phyloP scores from a whole-genome alignment of 2,329 filamentous ascomycete genomes.

The Aurifilum marmelostoma region DNA sequence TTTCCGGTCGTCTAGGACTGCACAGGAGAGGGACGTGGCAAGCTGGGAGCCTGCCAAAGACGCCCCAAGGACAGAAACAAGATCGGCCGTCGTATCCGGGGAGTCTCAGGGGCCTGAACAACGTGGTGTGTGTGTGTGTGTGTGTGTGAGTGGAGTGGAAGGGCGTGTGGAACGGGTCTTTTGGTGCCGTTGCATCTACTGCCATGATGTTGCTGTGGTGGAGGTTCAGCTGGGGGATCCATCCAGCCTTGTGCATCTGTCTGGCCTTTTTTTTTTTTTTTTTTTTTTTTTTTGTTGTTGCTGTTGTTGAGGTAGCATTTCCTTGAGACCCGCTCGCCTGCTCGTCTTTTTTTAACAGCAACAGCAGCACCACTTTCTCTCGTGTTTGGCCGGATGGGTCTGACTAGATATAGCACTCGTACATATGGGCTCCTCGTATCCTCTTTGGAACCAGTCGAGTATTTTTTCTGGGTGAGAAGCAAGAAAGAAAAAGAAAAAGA shows the following conservation, averaged over 20 bases:
- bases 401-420: too few relatives aligned
- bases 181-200: too few relatives aligned
- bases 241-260: neutral
- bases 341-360: neutral
- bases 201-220: too few relatives aligned
- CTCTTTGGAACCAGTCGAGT: neutral
- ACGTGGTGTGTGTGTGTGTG: neutral
- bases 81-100: constrained; percentile 9
- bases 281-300: too few relatives aligned
- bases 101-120: neutral
- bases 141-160: neutral
- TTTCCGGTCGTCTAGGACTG: too few relatives aligned
- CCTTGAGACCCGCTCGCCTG: neutral
- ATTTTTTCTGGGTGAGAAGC: neutral
- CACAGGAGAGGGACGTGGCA: neutral
- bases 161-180: too few relatives aligned
- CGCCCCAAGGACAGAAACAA: neutral
- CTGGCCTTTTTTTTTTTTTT: neutral
- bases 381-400: too few relatives aligned
- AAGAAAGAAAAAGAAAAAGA: neutral
- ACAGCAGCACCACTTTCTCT: neutral
- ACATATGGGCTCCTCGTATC: neutral
- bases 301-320: neutral
- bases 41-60: neutral
- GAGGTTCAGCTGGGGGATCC: neutral